phyloP scores from a whole-genome alignment of 495 filamentous ascomycete genomes.

The Xylaria curta region DNA sequence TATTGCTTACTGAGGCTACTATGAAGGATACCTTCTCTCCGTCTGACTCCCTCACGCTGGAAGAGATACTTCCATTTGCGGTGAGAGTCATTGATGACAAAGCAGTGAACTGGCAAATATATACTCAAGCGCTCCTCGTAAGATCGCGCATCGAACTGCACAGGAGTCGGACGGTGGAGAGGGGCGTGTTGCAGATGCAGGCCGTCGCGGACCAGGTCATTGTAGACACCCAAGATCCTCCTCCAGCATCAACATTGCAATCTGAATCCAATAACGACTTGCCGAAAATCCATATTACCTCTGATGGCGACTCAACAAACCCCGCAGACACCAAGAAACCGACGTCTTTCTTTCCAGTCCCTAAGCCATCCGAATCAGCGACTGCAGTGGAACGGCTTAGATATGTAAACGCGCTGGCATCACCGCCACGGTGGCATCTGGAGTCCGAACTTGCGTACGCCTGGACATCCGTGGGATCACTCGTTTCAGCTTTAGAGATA shows the following conservation, averaged over 20 bases:
- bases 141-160: conserved; percentile 89
- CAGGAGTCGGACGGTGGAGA: conserved; percentile 81
- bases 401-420: conserved; percentile 81
- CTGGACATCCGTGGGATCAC: conserved; percentile 85
- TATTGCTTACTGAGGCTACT: conserved; percentile 83
- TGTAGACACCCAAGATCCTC: conserved; percentile 72
- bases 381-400: conserved; percentile 74
- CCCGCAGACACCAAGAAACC: conserved; percentile 41
- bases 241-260: conserved; percentile 30
- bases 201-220: conserved; percentile 96
- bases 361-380: conserved; percentile 78
- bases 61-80: conserved; percentile 91
- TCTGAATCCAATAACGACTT: conserved; percentile 33
- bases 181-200: conserved; percentile 91
- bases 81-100: conserved; percentile 86
- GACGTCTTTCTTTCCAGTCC: conserved; percentile 82
- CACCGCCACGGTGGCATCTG: conserved; percentile 89
- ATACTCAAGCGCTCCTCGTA: conserved; percentile 89
- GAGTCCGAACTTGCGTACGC: conserved; percentile 91
- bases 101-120: conserved; percentile 96
- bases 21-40: conserved; percentile 87
- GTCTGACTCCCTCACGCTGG: conserved; percentile 81
- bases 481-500: conserved; percentile 91
- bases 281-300: conserved; percentile 50
- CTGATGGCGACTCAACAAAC: conserved; percentile 27